Percentiles rank a stretch among this genome's conserved stretches.
Evolutionary conservation across 140 eudicot genomes (phyloP).

Genomic region (Flaveria floridana): DNA sequence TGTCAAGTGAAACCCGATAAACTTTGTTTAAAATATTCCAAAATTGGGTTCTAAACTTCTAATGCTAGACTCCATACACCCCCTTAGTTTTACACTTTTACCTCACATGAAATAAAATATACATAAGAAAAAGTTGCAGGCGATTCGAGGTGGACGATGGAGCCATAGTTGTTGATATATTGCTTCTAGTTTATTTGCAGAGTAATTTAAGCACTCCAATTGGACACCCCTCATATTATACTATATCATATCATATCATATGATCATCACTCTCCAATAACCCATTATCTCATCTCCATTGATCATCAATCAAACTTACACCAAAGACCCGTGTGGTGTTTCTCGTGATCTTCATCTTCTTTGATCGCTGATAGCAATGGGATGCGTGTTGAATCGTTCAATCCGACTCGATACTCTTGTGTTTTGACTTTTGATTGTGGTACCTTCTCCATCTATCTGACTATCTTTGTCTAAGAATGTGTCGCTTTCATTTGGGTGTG

Average conservation of each 20-base stretch:
- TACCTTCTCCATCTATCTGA: slow-evolving; percentile 17
- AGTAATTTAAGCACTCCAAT: slow-evolving; percentile 28
- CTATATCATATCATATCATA: too few species aligned
- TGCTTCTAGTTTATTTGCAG: slow-evolving; percentile 14
- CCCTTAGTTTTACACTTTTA: background rate
- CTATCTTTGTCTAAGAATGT: slow-evolving; percentile 17
- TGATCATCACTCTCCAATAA: slow-evolving; percentile 16
- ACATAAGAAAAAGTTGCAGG: slow-evolving; percentile 1
- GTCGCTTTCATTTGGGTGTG: slow-evolving; percentile 20
- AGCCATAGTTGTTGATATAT: slow-evolving; percentile 18
- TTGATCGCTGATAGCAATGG: slow-evolving; percentile 7
- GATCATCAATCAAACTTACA: background rate
- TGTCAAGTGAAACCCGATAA: too few species aligned
- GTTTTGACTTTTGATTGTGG: slow-evolving; percentile 26
- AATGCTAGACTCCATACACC: background rate
- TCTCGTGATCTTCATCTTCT: slow-evolving; percentile 14
- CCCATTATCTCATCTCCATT: slow-evolving; percentile 8
- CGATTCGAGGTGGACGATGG: background rate
- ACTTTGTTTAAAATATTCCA: too few species aligned
- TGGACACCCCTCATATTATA: slow-evolving; percentile 24
- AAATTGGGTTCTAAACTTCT: too few species aligned
- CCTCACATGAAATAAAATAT: background rate
- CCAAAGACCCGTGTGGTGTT: slow-evolving; percentile 23
- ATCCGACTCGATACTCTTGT: background rate
- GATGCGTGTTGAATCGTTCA: slow-evolving; percentile 26